Conservation (phyloP, 2,329 filamentous ascomycete species). For the Chalara sp. region DNA sequence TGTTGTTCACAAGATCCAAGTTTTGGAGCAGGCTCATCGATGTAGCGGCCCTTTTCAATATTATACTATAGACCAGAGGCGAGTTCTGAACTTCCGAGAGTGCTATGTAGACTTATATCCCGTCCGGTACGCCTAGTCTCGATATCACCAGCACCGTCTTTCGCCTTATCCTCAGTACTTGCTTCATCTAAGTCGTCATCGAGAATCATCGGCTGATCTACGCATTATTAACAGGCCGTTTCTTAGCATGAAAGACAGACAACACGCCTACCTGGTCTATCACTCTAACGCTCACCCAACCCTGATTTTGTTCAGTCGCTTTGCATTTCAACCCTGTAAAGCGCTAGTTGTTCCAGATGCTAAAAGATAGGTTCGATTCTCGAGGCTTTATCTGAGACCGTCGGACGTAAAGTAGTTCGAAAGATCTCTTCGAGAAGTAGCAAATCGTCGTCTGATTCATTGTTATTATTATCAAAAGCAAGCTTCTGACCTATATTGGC, state of each 20-base stretch:
- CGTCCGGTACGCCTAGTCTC: constrained; percentile 1
- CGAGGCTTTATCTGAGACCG: neutral
- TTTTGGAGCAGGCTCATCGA: constrained; percentile 4
- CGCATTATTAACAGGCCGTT: neutral
- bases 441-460: neutral
- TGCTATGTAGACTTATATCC: neutral
- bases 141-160: neutral
- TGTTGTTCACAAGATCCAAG: constrained; percentile 7
- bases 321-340: neutral
- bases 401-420: neutral
- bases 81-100: neutral
- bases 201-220: neutral
- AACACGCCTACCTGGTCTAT: neutral
- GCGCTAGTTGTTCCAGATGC: neutral
- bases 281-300: neutral
- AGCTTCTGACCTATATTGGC: neutral
- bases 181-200: neutral
- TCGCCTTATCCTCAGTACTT: neutral
- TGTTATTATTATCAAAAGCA: neutral
- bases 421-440: neutral
- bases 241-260: neutral
- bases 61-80: constrained; percentile 5
- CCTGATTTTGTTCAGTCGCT: neutral
- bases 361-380: neutral
- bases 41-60: constrained; percentile 6